Percentiles rank a stretch among this genome's conserved stretches.
phyloP scores from a whole-genome alignment of 2,329 filamentous ascomycete genomes.

The Byssochlamys sp. region DNA sequence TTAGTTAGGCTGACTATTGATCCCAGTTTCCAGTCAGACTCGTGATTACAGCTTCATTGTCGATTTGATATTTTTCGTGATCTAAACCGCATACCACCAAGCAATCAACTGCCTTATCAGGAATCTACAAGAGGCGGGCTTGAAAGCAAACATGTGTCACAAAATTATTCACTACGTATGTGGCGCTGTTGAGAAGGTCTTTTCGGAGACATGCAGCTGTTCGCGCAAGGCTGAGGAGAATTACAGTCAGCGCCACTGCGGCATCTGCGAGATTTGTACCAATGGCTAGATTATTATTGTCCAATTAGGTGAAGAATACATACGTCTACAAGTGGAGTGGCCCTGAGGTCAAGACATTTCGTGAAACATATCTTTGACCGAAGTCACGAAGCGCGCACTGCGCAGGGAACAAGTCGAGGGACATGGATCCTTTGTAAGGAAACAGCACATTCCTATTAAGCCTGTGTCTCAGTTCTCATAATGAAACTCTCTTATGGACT shows the following conservation, averaged over 20 bases:
- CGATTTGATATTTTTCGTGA: neutral
- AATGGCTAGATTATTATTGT: neutral
- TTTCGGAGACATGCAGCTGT: slow-evolving; percentile 8
- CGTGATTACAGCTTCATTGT: neutral
- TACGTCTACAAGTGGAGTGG: neutral
- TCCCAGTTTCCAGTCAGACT: neutral
- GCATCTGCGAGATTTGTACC: slow-evolving; percentile 10
- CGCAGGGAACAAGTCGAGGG: neutral
- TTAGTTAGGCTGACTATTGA: neutral
- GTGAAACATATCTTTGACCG: neutral
- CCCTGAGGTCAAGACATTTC: neutral
- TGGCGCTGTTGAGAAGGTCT: slow-evolving; percentile 12
- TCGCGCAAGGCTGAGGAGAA: slow-evolving; percentile 4
- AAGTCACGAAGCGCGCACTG: neutral
- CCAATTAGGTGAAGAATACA: neutral
- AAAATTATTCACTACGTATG: slow-evolving; percentile 10
- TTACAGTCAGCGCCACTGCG: slow-evolving; percentile 7
- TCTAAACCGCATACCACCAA: neutral
- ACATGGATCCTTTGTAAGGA: neutral
- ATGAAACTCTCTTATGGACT: neutral
- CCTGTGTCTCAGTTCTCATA: neutral
- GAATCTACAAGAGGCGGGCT: neutral
- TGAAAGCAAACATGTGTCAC: slow-evolving; percentile 9
- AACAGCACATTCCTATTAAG: neutral
- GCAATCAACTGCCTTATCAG: neutral